These are phyloP conservation scores for Kuraishia floccosa DNA, from an alignment of 805 yeast species.

Conservation along the genomic window DNA sequence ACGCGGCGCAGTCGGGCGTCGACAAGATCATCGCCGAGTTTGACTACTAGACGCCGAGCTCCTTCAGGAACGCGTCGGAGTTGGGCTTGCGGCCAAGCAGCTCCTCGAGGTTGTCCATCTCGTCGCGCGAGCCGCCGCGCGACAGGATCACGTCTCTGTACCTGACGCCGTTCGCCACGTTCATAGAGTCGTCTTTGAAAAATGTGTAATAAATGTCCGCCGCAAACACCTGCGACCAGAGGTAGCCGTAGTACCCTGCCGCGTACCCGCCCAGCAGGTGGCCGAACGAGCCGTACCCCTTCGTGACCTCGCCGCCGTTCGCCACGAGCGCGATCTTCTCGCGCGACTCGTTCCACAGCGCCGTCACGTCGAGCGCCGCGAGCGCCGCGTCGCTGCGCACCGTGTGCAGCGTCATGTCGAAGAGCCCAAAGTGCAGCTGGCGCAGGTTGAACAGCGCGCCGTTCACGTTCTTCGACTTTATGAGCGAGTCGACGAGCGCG, in stretches of 20 bases:
- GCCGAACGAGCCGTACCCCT: slow-evolving; percentile 68
- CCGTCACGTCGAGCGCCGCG: slow-evolving; percentile 36
- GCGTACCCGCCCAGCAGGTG: slow-evolving; percentile 82
- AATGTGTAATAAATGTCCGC: slow-evolving; percentile 68
- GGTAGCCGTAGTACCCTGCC: slow-evolving; percentile 77
- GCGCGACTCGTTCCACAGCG: slow-evolving; percentile 57
- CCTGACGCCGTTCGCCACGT: slow-evolving; percentile 43
- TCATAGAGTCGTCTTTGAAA: slow-evolving; percentile 60
- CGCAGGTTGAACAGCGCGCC: slow-evolving; percentile 63
- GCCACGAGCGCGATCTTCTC: slow-evolving; percentile 49
- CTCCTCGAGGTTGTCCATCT: slow-evolving; percentile 49
- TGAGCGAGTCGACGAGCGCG: slow-evolving; percentile 42
- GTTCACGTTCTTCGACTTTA: slow-evolving; percentile 62
- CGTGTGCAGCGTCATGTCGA: slow-evolving; percentile 65
- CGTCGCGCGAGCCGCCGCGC: slow-evolving; percentile 68
- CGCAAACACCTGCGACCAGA: slow-evolving; percentile 82
- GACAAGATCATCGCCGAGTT: neutral
- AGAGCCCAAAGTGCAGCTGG: slow-evolving; percentile 69
- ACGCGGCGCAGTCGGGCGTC: neutral
- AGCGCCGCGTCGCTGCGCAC: slow-evolving; percentile 5
- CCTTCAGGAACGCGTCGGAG: slow-evolving; percentile 60
- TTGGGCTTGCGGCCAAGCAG: slow-evolving; percentile 70
- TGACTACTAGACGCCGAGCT: slow-evolving; percentile 32
- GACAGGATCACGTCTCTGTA: slow-evolving; percentile 63
- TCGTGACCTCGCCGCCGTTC: slow-evolving; percentile 42